These are phyloP conservation scores for Stylonectria norvegica DNA, from an alignment of 2,329 filamentous ascomycete genomes.

Conservation along the genomic window DNA sequence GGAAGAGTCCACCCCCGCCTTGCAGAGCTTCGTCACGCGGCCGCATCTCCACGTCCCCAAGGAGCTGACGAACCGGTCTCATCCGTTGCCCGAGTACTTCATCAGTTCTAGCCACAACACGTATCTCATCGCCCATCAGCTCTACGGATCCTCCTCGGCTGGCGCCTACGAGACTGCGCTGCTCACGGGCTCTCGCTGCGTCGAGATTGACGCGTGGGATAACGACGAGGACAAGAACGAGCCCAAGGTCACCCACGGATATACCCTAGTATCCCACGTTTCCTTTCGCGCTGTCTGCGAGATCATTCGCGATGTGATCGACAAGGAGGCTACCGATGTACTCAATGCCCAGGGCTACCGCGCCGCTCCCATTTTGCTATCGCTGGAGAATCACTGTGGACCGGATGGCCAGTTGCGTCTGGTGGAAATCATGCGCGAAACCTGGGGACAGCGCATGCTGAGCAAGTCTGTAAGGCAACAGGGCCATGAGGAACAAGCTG, in stretches of 20 bases:
- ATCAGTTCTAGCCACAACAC: constrained; percentile 73
- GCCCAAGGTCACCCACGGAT: constrained; percentile 69
- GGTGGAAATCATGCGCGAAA: constrained; percentile 62
- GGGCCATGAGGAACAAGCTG: constrained; percentile 53
- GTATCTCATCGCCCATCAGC: constrained; percentile 66
- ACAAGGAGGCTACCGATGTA: constrained; percentile 51
- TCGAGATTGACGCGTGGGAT: constrained; percentile 74
- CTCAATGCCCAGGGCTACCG: constrained; percentile 32
- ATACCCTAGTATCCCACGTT: constrained; percentile 64
- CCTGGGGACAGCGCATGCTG: constrained; percentile 59
- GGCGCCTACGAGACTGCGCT: constrained; percentile 62
- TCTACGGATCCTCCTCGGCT: constrained; percentile 61
- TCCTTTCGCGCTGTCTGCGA: constrained; percentile 63
- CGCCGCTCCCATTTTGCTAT: constrained; percentile 59
- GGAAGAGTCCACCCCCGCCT: constrained; percentile 38
- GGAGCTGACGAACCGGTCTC: constrained; percentile 52
- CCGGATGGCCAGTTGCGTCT: constrained; percentile 57
- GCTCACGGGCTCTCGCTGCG: constrained; percentile 61
- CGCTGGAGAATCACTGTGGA: constrained; percentile 65
- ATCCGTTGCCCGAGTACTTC: constrained; percentile 66
- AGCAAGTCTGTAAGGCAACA: constrained; percentile 55
- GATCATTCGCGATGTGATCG: constrained; percentile 59
- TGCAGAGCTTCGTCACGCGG: constrained; percentile 52
- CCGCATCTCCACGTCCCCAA: constrained; percentile 56
- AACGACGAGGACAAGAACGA: constrained; percentile 57